A percentile compares a stretch with the other conserved stretches of the same genome.
phyloP scores from a whole-genome alignment of 805 yeast genomes.

The Starmerella stigmatis region DNA sequence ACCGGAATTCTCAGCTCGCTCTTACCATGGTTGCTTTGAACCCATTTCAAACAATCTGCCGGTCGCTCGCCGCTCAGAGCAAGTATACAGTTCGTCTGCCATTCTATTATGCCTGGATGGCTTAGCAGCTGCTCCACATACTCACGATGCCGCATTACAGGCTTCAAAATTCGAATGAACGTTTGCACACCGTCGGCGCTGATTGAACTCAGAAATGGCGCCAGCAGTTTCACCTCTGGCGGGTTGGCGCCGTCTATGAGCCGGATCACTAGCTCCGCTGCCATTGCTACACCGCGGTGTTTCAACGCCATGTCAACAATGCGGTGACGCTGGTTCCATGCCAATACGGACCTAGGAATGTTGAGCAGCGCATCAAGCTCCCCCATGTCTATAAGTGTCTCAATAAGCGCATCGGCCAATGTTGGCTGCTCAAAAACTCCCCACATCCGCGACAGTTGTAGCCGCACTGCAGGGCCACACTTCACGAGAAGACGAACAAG shows the following conservation, averaged over 20 bases:
- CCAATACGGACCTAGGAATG: conserved; percentile 13
- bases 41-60: neutral
- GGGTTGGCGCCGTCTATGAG: conserved; percentile 14
- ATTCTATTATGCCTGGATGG: neutral
- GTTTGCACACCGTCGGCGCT: neutral
- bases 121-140: neutral
- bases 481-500: conserved; percentile 2
- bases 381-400: neutral
- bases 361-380: conserved; percentile 7
- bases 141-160: neutral
- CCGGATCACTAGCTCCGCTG: conserved; percentile 6
- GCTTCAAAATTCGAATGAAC: neutral
- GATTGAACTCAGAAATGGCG: neutral
- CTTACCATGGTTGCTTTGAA: neutral
- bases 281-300: neutral
- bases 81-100: conserved; percentile 8
- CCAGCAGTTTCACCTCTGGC: conserved; percentile 5
- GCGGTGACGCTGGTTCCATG: conserved; percentile 17
- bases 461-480: neutral
- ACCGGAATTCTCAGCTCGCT: neutral
- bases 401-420: conserved; percentile 8
- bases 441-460: neutral
- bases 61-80: neutral
- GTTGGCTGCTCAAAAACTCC: conserved; percentile 4
- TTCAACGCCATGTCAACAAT: conserved; percentile 7